Conservation (phyloP, 2,329 filamentous ascomycete genomes). For the Ustilaginoidea virens region DNA sequence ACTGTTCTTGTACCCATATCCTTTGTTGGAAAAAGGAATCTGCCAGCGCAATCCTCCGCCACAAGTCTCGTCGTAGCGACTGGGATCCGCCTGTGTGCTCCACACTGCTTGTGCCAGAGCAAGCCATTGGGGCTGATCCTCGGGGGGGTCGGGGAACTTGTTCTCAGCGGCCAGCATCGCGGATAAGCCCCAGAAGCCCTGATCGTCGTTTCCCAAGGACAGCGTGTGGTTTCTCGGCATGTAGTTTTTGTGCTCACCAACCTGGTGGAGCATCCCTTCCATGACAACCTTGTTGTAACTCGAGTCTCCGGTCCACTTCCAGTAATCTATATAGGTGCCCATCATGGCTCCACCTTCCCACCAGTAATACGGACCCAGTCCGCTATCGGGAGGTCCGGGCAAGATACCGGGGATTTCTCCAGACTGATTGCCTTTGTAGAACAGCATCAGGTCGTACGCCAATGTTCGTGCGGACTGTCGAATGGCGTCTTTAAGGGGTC, state of each 20-base stretch:
- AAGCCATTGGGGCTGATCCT: conserved; percentile 41
- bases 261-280: conserved; percentile 41
- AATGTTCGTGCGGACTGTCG: conserved; percentile 28
- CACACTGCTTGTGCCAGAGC: conserved; percentile 56
- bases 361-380: conserved; percentile 50
- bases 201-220: conserved; percentile 53
- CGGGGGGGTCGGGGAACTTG: conserved; percentile 42
- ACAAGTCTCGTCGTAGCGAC: conserved; percentile 51
- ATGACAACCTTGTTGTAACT: conserved; percentile 45
- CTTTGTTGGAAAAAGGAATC: conserved; percentile 57
- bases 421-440: conserved; percentile 34
- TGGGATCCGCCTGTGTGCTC: conserved; percentile 39
- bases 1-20: conserved; percentile 63
- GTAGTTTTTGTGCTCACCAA: conserved; percentile 39
- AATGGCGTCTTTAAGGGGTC: conserved; percentile 24
- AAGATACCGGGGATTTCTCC: conserved; percentile 40
- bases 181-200: conserved; percentile 55
- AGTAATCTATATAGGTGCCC: conserved; percentile 55
- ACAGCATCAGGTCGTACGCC: conserved; percentile 33
- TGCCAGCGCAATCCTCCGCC: conserved; percentile 63
- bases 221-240: conserved; percentile 44
- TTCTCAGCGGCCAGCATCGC: conserved; percentile 53
- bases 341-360: conserved; percentile 59
- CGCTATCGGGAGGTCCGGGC: conserved; percentile 33
- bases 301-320: conserved; percentile 48